These are phyloP conservation scores for Nemania sp. DNA, from an alignment of 2,329 filamentous ascomycete genomes.

Conservation along the genomic window DNA sequence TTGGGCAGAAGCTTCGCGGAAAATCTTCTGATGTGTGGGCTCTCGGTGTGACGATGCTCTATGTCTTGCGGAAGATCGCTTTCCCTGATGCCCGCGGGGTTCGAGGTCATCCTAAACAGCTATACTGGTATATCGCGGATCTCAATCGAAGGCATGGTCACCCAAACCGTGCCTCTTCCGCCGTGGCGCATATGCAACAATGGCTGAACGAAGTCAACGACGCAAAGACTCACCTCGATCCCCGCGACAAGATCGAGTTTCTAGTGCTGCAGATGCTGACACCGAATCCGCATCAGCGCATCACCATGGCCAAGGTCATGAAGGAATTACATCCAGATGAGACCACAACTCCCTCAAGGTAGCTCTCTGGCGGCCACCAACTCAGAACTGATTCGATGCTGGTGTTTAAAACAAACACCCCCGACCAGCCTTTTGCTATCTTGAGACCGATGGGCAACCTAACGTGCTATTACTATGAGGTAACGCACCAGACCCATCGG, in stretches of 20 bases:
- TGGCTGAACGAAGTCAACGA: conserved; percentile 59
- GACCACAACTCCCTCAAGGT: conserved; percentile 3
- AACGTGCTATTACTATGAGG: background rate
- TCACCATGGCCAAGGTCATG: conserved; percentile 57
- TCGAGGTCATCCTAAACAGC: conserved; percentile 51
- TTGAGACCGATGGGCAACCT: background rate
- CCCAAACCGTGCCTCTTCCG: conserved; percentile 36
- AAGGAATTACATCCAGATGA: conserved; percentile 45
- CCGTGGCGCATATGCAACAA: conserved; percentile 56
- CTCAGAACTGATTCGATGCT: background rate
- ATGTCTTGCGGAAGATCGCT: conserved; percentile 57
- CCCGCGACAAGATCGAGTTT: conserved; percentile 53
- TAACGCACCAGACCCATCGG: background rate
- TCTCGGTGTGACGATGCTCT: conserved; percentile 63
- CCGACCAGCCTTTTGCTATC: background rate
- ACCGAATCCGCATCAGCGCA: conserved; percentile 54
- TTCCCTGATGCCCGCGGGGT: conserved; percentile 58
- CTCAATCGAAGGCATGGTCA: conserved; percentile 49
- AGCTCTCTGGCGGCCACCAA: background rate
- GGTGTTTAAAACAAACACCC: background rate
- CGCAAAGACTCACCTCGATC: conserved; percentile 50
- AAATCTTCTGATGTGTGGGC: conserved; percentile 62
- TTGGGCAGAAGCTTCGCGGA: conserved; percentile 57
- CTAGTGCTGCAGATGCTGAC: conserved; percentile 58
- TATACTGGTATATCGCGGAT: conserved; percentile 63